Percentiles rank a stretch among this genome's conserved stretches.
These are phyloP conservation scores for Centaurea solstitialis DNA, from an alignment of 129 eudicot genomes.

Conservation along the genomic window DNA sequence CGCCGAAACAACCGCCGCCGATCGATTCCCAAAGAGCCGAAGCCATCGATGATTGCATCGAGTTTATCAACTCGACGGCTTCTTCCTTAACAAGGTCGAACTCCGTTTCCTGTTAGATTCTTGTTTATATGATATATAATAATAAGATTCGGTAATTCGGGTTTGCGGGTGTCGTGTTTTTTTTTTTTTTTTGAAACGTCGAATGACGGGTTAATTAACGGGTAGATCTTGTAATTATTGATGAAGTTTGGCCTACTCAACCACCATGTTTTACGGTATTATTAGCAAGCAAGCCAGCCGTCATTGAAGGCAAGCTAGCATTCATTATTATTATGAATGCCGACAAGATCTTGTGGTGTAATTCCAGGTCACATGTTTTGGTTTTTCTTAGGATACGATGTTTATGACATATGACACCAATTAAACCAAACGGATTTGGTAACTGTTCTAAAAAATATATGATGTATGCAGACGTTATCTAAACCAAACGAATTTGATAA, in stretches of 20 bases:
- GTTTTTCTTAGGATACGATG: not conserved
- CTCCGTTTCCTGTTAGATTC: slow-evolving; percentile 39
- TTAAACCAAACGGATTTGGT: not conserved
- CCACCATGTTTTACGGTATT: not conserved
- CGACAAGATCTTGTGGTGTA: slow-evolving; percentile 7
- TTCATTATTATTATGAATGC: slow-evolving; percentile 1
- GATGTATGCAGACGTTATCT: not conserved
- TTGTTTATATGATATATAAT: not conserved
- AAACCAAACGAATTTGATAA: not conserved
- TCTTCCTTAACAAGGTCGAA: slow-evolving; percentile 64
- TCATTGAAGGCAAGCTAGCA: not conserved
- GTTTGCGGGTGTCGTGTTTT: slow-evolving; percentile 10
- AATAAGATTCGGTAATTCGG: slow-evolving; percentile 1
- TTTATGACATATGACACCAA: not conserved
- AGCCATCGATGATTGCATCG: slow-evolving; percentile 65
- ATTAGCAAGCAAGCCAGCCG: not conserved
- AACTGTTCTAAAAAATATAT: not conserved
- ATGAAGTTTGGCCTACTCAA: not conserved
- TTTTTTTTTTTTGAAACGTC: not conserved
- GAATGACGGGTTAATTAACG: not conserved
- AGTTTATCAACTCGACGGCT: slow-evolving; percentile 56
- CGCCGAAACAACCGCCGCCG: slow-evolving; percentile 39
- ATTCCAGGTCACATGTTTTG: slow-evolving; percentile 11
- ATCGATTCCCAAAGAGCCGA: slow-evolving; percentile 62
- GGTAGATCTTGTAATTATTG: slow-evolving; percentile 18